Percentiles rank a stretch among this genome's conserved stretches.
Evolutionary conservation across 2,329 filamentous ascomycete species (phyloP).

Genomic region (Truncatella angustata): DNA sequence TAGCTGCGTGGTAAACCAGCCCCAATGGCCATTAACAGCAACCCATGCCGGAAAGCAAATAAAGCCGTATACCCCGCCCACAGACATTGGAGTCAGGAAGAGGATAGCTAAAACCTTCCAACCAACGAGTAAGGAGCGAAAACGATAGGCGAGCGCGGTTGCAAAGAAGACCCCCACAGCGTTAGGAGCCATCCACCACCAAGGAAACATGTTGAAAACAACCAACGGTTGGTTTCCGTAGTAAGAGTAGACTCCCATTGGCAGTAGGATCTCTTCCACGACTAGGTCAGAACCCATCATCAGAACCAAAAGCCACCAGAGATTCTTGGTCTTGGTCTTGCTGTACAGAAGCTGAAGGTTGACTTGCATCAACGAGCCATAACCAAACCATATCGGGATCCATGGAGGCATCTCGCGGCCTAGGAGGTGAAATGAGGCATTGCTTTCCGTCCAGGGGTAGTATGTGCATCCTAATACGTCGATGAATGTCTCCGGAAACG

Average conservation of each 20-base stretch:
- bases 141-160: background rate
- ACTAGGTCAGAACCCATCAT: background rate
- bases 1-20: background rate
- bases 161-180: background rate
- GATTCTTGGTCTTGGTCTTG: background rate
- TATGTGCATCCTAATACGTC: background rate
- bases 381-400: background rate
- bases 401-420: background rate
- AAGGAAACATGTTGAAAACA: background rate
- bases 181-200: background rate
- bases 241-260: background rate
- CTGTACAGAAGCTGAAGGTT: background rate
- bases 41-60: background rate
- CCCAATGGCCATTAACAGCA: background rate
- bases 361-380: background rate
- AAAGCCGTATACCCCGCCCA: background rate
- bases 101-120: background rate
- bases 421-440: background rate
- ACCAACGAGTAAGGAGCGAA: background rate
- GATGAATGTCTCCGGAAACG: conserved; percentile 1
- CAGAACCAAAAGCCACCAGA: background rate
- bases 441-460: background rate
- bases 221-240: background rate
- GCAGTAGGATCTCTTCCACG: background rate
- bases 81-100: background rate